phyloP scores from a whole-genome alignment of 257 asterid genomes.

The Solanum verrucosum region DNA sequence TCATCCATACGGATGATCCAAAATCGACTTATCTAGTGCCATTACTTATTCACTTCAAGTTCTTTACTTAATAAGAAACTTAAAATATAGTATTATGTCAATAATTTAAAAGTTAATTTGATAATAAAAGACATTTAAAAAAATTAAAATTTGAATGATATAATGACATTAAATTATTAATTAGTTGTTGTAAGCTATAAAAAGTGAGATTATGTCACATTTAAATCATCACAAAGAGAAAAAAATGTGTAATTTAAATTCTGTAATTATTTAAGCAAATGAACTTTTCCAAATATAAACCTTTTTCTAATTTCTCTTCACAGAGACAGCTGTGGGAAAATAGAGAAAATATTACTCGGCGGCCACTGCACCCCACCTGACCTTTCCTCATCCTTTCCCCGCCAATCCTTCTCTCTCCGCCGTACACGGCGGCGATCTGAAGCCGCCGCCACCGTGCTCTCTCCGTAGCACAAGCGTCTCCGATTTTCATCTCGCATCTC shows the following conservation, averaged over 20 bases:
- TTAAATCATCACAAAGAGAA: neutral
- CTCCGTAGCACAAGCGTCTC: neutral
- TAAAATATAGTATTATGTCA: neutral
- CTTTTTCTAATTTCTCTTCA: neutral
- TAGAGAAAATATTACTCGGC: neutral
- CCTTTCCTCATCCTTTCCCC: neutral
- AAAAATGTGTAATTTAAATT: neutral
- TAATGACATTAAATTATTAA: neutral
- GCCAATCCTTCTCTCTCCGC: neutral
- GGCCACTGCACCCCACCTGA: neutral
- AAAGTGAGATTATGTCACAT: neutral
- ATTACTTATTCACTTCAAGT: neutral
- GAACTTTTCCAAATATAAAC: neutral
- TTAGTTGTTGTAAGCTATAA: neutral
- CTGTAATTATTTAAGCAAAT: neutral
- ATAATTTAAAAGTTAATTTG: neutral
- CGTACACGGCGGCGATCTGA: conserved; percentile 9
- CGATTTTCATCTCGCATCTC: neutral
- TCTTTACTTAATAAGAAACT: neutral
- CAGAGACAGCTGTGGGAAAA: neutral
- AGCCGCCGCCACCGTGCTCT: conserved; percentile 16
- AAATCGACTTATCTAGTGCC: no score
- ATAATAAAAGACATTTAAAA: neutral
- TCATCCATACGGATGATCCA: no score
- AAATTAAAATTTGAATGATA: neutral